Percentiles rank a stretch among this genome's conserved stretches.
Conservation (phyloP, 73 alveolate species). For the Paramecium primaurelia region DNA sequence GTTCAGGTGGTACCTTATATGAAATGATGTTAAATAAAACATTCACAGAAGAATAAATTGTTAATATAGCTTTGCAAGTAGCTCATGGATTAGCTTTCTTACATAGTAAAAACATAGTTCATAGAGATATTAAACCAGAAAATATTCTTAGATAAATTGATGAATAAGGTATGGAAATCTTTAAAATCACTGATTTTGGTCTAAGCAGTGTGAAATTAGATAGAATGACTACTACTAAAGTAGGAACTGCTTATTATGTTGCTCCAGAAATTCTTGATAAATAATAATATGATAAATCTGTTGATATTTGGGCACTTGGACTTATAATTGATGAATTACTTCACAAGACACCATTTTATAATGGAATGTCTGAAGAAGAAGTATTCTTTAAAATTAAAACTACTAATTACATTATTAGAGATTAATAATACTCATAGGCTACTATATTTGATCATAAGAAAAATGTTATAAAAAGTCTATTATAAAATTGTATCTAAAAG, state of each 20-base stretch:
- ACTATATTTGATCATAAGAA: constrained; percentile 13
- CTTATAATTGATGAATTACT: constrained; percentile 65
- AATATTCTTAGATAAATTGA: constrained; percentile 18
- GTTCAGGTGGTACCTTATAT: constrained; percentile 30
- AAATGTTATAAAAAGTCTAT: not conserved
- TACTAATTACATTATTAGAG: not conserved
- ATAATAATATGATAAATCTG: constrained; percentile 62
- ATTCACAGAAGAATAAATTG: not conserved
- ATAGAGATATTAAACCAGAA: constrained; percentile 50
- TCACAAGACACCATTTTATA: constrained; percentile 40
- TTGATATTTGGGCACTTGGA: constrained; percentile 74
- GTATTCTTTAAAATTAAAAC: not conserved
- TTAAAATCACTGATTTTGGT: constrained; percentile 42
- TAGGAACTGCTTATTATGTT: constrained; percentile 79
- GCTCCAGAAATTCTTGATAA: constrained; percentile 76
- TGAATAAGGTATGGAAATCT: not conserved
- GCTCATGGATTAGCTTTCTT: not conserved
- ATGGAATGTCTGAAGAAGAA: constrained; percentile 26
- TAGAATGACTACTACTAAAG: constrained; percentile 70
- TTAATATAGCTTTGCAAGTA: not conserved
- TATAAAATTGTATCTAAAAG: not conserved
- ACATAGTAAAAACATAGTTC: constrained; percentile 17
- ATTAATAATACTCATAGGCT: not conserved
- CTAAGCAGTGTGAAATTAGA: constrained; percentile 42
- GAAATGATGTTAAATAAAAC: not conserved